Evolutionary conservation across 169 alveolate species (phyloP).

Genomic region (Eimeria brunetti): DNA sequence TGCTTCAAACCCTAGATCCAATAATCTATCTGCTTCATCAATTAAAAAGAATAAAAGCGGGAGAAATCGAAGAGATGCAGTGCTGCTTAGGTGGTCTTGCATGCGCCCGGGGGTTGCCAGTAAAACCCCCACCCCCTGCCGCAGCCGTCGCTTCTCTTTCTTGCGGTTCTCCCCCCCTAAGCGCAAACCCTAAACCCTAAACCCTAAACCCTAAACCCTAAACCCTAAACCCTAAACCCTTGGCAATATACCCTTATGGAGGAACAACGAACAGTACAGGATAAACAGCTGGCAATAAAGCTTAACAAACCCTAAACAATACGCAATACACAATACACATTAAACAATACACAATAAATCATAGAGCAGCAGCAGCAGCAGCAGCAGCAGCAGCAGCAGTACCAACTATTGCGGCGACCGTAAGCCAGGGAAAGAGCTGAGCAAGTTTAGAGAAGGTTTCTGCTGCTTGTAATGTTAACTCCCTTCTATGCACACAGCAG

Average conservation of each 20-base stretch:
- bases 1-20: constrained; percentile 98
- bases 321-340: no score
- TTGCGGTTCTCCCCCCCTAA: constrained; percentile 95
- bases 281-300: no score
- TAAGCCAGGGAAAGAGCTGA: constrained; percentile 87
- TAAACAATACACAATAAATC: no score
- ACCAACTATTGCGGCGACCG: constrained; percentile 83
- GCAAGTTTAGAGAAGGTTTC: constrained; percentile 81
- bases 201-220: constrained; percentile 14
- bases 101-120: constrained; percentile 99
- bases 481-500: constrained; percentile 83
- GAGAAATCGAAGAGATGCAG: constrained; percentile 91
- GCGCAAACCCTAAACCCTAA: constrained; percentile 5
- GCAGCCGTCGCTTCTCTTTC: constrained; percentile 93
- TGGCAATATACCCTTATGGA: no score
- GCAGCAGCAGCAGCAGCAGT: constrained; percentile 3
- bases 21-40: constrained; percentile 99
- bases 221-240: neutral
- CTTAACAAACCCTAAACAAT: no score
- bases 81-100: constrained; percentile 94
- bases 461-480: constrained; percentile 91
- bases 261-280: no score
- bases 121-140: constrained; percentile 95
- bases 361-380: no score
- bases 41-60: constrained; percentile 90